These are phyloP conservation scores for Stemphylium vesicarium DNA, from an alignment of 2,329 filamentous ascomycete species.

Conservation along the genomic window DNA sequence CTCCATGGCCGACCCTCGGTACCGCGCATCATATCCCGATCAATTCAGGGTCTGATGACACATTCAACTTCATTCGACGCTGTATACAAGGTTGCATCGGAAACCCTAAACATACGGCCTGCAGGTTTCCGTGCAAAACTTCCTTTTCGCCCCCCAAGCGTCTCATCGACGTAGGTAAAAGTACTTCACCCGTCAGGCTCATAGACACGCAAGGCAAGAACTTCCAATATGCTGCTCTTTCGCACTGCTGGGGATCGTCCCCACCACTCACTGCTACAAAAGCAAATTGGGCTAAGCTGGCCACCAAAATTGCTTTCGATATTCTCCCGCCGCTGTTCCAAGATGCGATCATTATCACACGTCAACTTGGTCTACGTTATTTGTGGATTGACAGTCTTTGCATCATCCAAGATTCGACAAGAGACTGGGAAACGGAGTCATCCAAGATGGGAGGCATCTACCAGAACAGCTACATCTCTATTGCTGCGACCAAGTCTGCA, in stretches of 20 bases:
- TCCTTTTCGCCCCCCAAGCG: slow-evolving; percentile 34
- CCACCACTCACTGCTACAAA: slow-evolving; percentile 36
- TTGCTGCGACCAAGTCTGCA: slow-evolving; percentile 36
- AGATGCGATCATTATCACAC: background rate
- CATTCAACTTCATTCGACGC: slow-evolving; percentile 41
- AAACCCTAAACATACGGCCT: slow-evolving; percentile 39
- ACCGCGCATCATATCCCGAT: slow-evolving; percentile 36
- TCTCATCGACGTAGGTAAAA: slow-evolving; percentile 41
- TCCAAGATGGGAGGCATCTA: slow-evolving; percentile 46
- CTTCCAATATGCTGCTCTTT: slow-evolving; percentile 40
- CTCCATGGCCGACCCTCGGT: slow-evolving; percentile 42
- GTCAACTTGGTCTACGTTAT: background rate
- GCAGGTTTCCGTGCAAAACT: slow-evolving; percentile 26
- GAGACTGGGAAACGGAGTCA: slow-evolving; percentile 45
- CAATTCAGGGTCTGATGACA: slow-evolving; percentile 43
- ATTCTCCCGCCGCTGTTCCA: slow-evolving; percentile 29
- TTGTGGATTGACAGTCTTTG: slow-evolving; percentile 10
- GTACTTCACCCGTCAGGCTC: slow-evolving; percentile 37
- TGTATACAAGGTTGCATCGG: slow-evolving; percentile 43
- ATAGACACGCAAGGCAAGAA: slow-evolving; percentile 39
- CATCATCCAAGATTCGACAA: slow-evolving; percentile 12
- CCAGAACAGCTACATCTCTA: slow-evolving; percentile 41
- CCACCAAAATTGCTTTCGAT: slow-evolving; percentile 35
- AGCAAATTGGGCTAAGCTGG: slow-evolving; percentile 34
- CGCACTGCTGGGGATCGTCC: slow-evolving; percentile 42